Evolutionary conservation across 1,284 basidiomycete genomes (phyloP), one percentile per base, ranked within the genome.

Genomic region (Gastroboletus turbinatus): DNA sequence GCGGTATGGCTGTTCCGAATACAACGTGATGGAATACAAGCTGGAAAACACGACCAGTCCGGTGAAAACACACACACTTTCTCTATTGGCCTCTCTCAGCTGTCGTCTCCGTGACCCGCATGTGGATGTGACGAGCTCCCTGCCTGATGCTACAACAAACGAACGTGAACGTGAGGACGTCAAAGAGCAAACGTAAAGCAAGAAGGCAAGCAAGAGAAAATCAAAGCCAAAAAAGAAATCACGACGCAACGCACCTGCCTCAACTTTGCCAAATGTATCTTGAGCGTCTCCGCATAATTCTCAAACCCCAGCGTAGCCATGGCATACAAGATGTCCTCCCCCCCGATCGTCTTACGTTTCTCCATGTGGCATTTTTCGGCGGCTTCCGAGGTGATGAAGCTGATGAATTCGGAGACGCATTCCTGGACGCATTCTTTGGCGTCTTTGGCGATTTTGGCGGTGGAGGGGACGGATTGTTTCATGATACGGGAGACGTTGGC

Each of bases 391-490:
- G 93, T 95, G 72, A 98, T 92, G 78, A 97, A 98, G 65, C 86
- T 88, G 72, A 98, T 97, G 75, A 96, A 95, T 77, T 98, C 96
- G 40, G 90, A 94, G 49, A 96, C 93, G 74, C 94, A 96, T 74
- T 96, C 94, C 73, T 97, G 95, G 46, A 97, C 92, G 73, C 91
- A 94, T 74, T 97, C 94, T 72, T 98, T 98, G 25, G 95, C 93
- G 74, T 97, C 95, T 72, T 96, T 96, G 4, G 94, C 92, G 64
- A 98, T 96, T 76, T 98, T 98, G 21, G 94, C 93, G n/a, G 91
- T 92, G 2, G 86, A 79, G 0, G 95, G 95, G 3, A 98, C 85
- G 3, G 90, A 81, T 35, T 85, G 78, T 70, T 97, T 97, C 95
- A 98, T 98, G 66, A 98, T 95, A 5, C 95, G 83, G 17, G 93